Evolutionary conservation across 2,329 filamentous ascomycete genomes (phyloP), one percentile per base, ranked within the genome.

Genomic region (Grosmannia clavigera): DNA sequence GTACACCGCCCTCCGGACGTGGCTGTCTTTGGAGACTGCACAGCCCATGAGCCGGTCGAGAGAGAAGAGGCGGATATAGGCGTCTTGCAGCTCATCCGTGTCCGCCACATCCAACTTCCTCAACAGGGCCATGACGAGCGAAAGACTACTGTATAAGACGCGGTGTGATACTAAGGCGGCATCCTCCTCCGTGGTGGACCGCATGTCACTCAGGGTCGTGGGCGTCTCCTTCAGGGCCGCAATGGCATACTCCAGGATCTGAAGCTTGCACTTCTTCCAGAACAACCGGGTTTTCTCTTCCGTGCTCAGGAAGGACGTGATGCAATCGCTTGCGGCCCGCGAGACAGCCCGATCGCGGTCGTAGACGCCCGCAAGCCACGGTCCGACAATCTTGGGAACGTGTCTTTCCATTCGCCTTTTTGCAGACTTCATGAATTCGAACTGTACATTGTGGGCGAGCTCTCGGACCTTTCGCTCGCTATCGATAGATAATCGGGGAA

Each of bases 321-420:
- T 77, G 0, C 92, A 88, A 54, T 92, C 86, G 61, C 82, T 80
- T 2, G 92, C 91, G n/a, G 89, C 84, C 61, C 85, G 83, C 9
- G 87, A 79, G 16, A 91, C 90, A 22, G 80, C 79, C 60, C 85
- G 84, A 69, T 99, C 92, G 65, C 83, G 87, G 71, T 99, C 94
- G 69, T 91, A 95, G 1, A 87, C 81, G 1, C 92, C 94, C 9
- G 89, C 88, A 14, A 97, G 80, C 94, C 95, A 99, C n/a, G 90
- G 81, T 11, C 88, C 91, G 54, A 95, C 85, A 43, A 95, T 78
- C 62, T 81, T 84, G 14, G 90, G 84, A 63, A 99, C 79, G 66
- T 87, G 80, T 64, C 83, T 88, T 63, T 90, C 90, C 74, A 96
- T 89, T 63, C 91, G 84, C 76, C 94, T 95, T 56, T 90, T 87